A percentile compares a stretch with the other conserved stretches of the same genome.
Evolutionary conservation across 257 asterid species (phyloP).

Genomic region (Nicotiana paniculata): DNA sequence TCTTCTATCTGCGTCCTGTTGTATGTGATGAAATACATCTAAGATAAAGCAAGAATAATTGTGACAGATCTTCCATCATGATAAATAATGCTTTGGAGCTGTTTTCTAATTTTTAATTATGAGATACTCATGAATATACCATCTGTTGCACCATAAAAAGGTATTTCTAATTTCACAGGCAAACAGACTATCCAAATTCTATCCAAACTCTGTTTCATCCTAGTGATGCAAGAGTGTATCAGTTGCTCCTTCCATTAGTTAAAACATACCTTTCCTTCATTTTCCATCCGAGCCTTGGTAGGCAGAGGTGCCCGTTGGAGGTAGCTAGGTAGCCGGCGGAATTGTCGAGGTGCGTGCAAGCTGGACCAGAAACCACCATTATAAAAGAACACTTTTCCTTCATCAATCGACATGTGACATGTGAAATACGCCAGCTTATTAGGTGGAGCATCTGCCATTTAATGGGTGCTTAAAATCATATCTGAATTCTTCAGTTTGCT

Average conservation of each 20-base stretch:
- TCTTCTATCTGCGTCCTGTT: not conserved
- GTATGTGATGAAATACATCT: not conserved
- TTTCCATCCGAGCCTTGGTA: no score
- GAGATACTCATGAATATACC: not conserved
- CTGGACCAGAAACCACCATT: no score
- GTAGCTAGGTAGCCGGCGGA: no score
- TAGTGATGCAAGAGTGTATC: not conserved
- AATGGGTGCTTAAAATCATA: not conserved
- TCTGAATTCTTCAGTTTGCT: not conserved
- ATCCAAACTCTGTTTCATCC: not conserved
- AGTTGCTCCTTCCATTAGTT: not conserved
- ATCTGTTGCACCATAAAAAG: not conserved
- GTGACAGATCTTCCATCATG: not conserved
- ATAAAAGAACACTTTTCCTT: not conserved
- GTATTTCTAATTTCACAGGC: not conserved
- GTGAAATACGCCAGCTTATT: not conserved
- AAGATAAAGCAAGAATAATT: not conserved
- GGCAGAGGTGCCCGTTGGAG: no score
- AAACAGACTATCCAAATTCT: not conserved
- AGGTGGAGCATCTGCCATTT: not conserved
- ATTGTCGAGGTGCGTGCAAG: no score
- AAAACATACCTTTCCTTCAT: not conserved
- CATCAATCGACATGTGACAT: not conserved
- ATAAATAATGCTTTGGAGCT: not conserved
- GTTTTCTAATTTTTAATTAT: not conserved